Base-by-base conservation (phyloP, 352 stramenopile genomes). In the Pythium rhizo-oryzae region DNA sequence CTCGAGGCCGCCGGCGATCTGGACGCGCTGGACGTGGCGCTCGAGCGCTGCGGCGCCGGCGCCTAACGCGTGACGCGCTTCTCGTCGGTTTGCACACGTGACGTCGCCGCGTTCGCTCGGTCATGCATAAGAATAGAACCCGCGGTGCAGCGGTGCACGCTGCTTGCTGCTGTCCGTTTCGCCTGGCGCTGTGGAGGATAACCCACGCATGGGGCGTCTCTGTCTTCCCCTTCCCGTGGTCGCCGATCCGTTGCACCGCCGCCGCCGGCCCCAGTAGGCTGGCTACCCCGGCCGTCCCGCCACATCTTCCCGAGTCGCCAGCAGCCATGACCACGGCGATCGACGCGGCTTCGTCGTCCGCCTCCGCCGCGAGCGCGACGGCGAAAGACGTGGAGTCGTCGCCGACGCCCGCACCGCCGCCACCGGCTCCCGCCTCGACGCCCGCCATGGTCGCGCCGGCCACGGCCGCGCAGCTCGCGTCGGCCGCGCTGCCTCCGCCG, bases 391-490 rank as follows among this genome's bases (percentile, higher is more conserved):
- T 28, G 28, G 16, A 35, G 4, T 24, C 35, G 25, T 30, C 53
- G 12, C 4, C 30, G 2, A 8, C 33, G 1, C 8, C 8, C 19
- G 23, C 6, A 23, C 21, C 43, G 33, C 43, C 55, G 23, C 4
- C 28, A 35, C 24, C 19, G n/a, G 1, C 35, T 12, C 2, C 44
- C n/a, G n/a, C n/a, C 21, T 37, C 47, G 12, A 47, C 61, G 2
- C 47, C 55, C 3, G 60, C 55, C 1, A 60, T 54, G 12, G 55
- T 69, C 35, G 35, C 35, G 12, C 35, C 35, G 12, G 67, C 56
- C 28, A 60, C 67, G n/a, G 13, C 51, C 30, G 19, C 23, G 18
- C 61, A 70, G 35, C 49, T 76, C 47, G 47, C 55, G 0, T n/a
- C 43, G 55, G 21, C 72, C 18, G 43, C 30, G 44, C 21, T 50